These are phyloP conservation scores for Suillus clintonianus DNA, from an alignment of 768 basidiomycete genomes.

Conservation along the genomic window DNA sequence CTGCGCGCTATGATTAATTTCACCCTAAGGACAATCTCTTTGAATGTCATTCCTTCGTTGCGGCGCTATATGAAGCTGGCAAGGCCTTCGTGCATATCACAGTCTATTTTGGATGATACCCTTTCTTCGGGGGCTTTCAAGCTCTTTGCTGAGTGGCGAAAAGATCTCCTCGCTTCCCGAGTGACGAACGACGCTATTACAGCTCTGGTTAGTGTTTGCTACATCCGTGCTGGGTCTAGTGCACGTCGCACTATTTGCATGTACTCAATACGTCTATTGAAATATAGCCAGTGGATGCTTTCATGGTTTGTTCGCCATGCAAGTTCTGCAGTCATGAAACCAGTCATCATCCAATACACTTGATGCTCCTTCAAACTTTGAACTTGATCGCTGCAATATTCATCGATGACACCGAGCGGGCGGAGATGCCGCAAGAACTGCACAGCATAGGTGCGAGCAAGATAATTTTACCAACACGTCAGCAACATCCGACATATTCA, in stretches of 20 bases:
- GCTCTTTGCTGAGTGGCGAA: constrained; percentile 16
- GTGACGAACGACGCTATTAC: background rate
- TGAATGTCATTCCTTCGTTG: constrained; percentile 14
- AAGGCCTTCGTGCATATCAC: constrained; percentile 13
- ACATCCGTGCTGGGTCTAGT: constrained; percentile 16
- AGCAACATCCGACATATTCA: background rate
- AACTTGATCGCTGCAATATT: constrained; percentile 44
- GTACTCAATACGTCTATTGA: constrained; percentile 23
- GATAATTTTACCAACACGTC: background rate
- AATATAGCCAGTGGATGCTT: constrained; percentile 54
- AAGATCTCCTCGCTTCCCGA: constrained; percentile 7
- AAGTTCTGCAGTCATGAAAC: constrained; percentile 24
- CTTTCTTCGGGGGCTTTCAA: constrained; percentile 13
- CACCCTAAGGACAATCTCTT: constrained; percentile 21
- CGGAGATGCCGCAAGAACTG: background rate
- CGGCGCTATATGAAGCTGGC: constrained; percentile 22
- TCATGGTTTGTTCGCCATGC: constrained; percentile 41
- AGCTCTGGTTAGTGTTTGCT: constrained; percentile 30
- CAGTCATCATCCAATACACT: constrained; percentile 30
- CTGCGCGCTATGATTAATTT: constrained; percentile 29
- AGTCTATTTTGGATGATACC: constrained; percentile 20
- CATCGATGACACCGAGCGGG: constrained; percentile 33
- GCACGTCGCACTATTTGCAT: constrained; percentile 8
- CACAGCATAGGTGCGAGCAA: background rate
- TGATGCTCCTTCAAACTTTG: constrained; percentile 41